Conservation (phyloP, 163 green algal species). For the Chlamydomonas reinhardtii region DNA sequence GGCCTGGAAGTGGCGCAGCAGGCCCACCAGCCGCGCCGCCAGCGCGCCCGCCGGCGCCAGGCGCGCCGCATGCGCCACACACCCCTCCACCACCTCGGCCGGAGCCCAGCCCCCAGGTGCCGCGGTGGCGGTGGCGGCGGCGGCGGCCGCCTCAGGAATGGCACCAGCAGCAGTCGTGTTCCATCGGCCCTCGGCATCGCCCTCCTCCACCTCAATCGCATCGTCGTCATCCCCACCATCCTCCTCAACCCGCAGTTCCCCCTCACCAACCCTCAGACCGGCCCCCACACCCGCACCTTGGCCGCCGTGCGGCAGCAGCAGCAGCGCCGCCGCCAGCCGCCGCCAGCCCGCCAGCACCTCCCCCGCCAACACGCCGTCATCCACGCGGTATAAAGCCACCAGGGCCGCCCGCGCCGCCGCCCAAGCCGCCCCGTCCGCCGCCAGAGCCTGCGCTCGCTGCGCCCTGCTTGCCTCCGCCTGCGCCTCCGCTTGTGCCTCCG, state of each 20-base stretch:
- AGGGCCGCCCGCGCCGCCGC: not conserved
- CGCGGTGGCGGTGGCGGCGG: not conserved
- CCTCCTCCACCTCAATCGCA: not conserved
- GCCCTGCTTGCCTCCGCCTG: not conserved
- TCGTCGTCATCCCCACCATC: not conserved
- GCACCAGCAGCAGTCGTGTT: not conserved
- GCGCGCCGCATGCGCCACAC: not conserved
- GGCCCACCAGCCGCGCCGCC: not conserved
- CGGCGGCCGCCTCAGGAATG: too few relatives aligned
- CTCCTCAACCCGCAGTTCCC: not conserved
- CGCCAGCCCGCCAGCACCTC: constrained; percentile 27
- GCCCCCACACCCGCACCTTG: not conserved
- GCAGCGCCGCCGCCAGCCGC: constrained; percentile 2
- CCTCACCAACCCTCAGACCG: not conserved
- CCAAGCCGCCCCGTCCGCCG: not conserved
- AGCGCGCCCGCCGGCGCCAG: not conserved
- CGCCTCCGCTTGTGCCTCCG: not conserved
- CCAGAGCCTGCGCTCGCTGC: not conserved
- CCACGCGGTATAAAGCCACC: not conserved
- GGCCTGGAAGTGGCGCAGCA: not conserved
- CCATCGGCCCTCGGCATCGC: not conserved
- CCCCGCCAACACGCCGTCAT: constrained; percentile 13
- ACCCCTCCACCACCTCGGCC: not conserved
- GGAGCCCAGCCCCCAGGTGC: not conserved
- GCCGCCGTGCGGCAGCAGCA: not conserved